Conservation (phyloP, 2,329 filamentous ascomycete species). For the Stemphylium vesicarium region DNA sequence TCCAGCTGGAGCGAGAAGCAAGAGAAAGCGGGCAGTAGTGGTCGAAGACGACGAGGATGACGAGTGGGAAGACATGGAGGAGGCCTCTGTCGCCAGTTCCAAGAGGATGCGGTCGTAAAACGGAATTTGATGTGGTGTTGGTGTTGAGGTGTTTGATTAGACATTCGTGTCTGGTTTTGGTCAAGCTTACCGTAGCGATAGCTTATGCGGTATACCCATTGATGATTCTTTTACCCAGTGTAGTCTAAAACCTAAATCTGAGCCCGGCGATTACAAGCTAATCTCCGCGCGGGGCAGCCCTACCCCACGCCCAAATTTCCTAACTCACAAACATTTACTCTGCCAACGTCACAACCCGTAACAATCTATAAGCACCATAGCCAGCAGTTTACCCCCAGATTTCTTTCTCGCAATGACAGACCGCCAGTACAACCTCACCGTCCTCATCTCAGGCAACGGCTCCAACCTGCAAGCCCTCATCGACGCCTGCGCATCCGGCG, state of each 20-base stretch:
- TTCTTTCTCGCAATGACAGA: conserved; percentile 25
- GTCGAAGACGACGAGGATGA: conserved; percentile 50
- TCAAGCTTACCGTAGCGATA: conserved; percentile 1
- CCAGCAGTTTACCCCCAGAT: background rate
- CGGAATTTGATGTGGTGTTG: background rate
- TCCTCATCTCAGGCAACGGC: conserved; percentile 68
- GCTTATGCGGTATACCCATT: conserved; percentile 13
- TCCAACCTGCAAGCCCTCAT: conserved; percentile 82
- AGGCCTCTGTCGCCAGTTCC: conserved; percentile 34
- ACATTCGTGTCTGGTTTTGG: background rate
- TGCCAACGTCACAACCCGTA: background rate
- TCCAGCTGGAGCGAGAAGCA: conserved; percentile 21
- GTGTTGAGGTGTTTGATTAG: background rate
- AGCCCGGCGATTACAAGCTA: conserved; percentile 9
- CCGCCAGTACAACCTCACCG: conserved; percentile 61
- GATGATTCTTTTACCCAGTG: background rate
- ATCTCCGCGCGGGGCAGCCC: conserved; percentile 17
- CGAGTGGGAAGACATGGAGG: conserved; percentile 45
- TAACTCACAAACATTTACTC: conserved; percentile 6
- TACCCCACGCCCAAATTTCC: conserved; percentile 38
- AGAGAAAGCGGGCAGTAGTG: conserved; percentile 43
- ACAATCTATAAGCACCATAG: background rate
- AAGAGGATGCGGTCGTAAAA: conserved; percentile 34
- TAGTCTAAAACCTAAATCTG: background rate
- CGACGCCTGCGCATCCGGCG: conserved; percentile 59